Evolutionary conservation across 306 rosid genomes (phyloP), one percentile per base, ranked within the genome.

Genomic region (Styphnolobium japonicum): DNA sequence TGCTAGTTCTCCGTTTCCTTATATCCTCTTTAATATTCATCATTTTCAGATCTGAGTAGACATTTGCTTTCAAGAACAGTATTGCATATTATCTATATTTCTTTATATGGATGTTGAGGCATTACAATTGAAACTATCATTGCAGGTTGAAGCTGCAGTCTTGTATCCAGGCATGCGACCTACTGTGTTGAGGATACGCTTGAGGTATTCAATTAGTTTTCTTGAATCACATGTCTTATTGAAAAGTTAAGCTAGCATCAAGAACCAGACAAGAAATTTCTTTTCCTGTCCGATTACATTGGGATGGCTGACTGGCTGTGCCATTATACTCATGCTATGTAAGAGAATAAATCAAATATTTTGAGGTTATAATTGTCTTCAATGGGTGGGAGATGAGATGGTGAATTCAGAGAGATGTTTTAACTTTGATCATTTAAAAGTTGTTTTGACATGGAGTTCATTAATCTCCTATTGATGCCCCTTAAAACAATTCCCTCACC

Each of bases 131-230:
- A 46, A 71, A 49, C 65, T 73, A 73, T 61, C 42, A 27, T 81
- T 81, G 72, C 87, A 95, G 98, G 92, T 92, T 86, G 97, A 95
- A 88, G 96, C 97, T 65, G 98, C 98, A 67, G 92, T 95, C 78
- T 71, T 95, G 84, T 95, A 95, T 81, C 93, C 98, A 34, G 98
- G 99, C 67, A 63, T 53, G 83, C 92, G 91, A 39, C 98, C 99
- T 58, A 95, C 99, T 36, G 98, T 95, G 46, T 75, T 93, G 86
- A 92, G 99, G 86, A 85, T 95, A 42, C 97, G 97, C 69, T 75
- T 95, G 85, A 93, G 99, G 99, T 90, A 85, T 82, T 80, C 65
- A 22, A 70, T 55, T 27, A 19, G 12, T 45, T 80, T 72, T 2
- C 63, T 11, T 61, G 12, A 42, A 52, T 55, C 22, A 34, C 45